Conservation (phyloP, 495 filamentous ascomycete genomes). For the Articulospora tetracladia region DNA sequence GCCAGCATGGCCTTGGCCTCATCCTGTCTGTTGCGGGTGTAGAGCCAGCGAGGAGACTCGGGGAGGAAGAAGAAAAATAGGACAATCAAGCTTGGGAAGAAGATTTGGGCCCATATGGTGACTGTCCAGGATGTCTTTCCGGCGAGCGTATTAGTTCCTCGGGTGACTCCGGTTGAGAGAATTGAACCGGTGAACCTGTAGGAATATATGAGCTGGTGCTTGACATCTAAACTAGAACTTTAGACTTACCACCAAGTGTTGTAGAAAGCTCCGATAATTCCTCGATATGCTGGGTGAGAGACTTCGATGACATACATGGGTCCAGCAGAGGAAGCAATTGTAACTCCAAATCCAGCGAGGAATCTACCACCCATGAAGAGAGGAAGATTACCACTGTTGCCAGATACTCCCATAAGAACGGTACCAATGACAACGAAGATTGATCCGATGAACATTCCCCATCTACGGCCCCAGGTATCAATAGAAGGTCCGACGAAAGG, state of each 20-base stretch:
- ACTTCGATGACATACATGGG: slow-evolving; percentile 56
- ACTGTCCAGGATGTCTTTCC: slow-evolving; percentile 46
- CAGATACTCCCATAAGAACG: slow-evolving; percentile 35
- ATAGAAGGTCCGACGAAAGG: slow-evolving; percentile 28
- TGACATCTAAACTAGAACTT: slow-evolving; percentile 38
- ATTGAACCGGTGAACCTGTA: slow-evolving; percentile 41
- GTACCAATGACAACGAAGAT: slow-evolving; percentile 48
- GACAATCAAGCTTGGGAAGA: slow-evolving; percentile 44
- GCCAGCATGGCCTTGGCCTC: slow-evolving; percentile 36
- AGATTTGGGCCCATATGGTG: slow-evolving; percentile 43
- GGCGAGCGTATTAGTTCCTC: slow-evolving; percentile 39
- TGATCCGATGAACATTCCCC: slow-evolving; percentile 48
- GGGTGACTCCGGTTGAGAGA: slow-evolving; percentile 14
- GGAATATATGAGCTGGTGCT: slow-evolving; percentile 34
- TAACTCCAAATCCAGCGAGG: slow-evolving; percentile 55
- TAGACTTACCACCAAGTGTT: slow-evolving; percentile 47
- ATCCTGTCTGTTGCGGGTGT: slow-evolving; percentile 41
- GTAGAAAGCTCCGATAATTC: slow-evolving; percentile 49
- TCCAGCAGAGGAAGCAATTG: slow-evolving; percentile 45
- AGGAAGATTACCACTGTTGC: slow-evolving; percentile 26
- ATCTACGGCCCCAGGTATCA: slow-evolving; percentile 37
- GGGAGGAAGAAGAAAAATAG: slow-evolving; percentile 34
- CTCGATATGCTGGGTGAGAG: slow-evolving; percentile 54
- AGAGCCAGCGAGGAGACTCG: slow-evolving; percentile 31
- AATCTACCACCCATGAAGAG: slow-evolving; percentile 59